Evolutionary conservation across 768 basidiomycete genomes (phyloP).

Genomic region (Lyophyllum decastes): DNA sequence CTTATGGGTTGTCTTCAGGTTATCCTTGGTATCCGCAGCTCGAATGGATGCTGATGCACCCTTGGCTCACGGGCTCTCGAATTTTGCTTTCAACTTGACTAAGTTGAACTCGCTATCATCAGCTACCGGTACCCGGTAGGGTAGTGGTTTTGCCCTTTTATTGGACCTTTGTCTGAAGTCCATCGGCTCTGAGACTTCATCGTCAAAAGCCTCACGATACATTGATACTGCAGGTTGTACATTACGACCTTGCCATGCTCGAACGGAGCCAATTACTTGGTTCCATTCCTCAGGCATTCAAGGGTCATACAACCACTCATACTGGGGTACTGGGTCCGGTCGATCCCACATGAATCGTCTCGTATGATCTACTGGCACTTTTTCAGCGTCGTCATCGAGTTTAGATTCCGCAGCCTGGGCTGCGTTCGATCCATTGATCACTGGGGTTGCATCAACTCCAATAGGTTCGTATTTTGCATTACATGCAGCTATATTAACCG

Average conservation of each 20-base stretch:
- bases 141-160: neutral
- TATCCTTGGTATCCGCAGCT: neutral
- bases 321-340: neutral
- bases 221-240: too few species aligned
- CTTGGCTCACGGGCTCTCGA: neutral
- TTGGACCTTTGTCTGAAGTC: too few species aligned
- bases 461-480: too few species aligned
- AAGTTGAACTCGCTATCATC: neutral
- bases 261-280: too few species aligned
- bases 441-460: too few species aligned
- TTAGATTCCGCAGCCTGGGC: too few species aligned
- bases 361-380: too few species aligned
- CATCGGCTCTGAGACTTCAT: neutral
- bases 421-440: too few species aligned
- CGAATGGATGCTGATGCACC: neutral
- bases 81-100: neutral
- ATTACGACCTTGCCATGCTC: constrained; percentile 15
- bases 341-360: neutral
- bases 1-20: too few species aligned
- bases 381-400: too few species aligned
- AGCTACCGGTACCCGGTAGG: neutral
- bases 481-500: too few species aligned
- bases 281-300: constrained; percentile 23
- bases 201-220: too few species aligned
- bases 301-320: neutral